phyloP scores from a whole-genome alignment of 108 stramenopile species.

The Nannochloropsis granulata region DNA sequence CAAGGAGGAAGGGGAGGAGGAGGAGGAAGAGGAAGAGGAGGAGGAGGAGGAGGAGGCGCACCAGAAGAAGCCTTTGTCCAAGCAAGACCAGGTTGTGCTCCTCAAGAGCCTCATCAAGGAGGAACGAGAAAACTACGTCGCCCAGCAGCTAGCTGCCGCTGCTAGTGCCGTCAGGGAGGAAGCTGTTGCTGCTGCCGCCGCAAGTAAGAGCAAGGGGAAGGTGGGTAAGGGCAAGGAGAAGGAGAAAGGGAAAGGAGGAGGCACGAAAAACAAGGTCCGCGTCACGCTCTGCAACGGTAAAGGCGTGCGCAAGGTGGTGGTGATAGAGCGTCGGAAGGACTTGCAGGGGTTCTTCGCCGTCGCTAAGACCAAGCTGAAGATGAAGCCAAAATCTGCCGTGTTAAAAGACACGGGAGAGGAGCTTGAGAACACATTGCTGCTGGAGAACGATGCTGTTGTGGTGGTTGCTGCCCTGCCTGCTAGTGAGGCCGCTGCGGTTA shows the following conservation, averaged over 20 bases:
- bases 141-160: not conserved
- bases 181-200: too few species aligned
- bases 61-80: not conserved
- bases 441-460: not conserved
- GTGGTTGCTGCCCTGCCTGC: not conserved
- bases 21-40: not conserved
- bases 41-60: not conserved
- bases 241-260: not conserved
- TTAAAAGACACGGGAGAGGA: not conserved
- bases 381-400: not conserved
- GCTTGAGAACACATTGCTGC: not conserved
- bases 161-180: not conserved
- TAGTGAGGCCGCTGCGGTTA: not conserved
- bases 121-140: not conserved
- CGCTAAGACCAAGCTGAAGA: not conserved
- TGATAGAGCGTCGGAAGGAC: not conserved
- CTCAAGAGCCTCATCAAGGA: not conserved
- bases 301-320: not conserved
- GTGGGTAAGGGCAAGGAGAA: not conserved
- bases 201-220: not conserved
- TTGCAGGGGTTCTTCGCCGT: not conserved
- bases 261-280: not conserved
- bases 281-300: not conserved
- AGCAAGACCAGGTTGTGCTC: not conserved
- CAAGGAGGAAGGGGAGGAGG: not conserved